Base-by-base conservation (phyloP, 441 rosid genomes). In the Syzygium syzygioides region DNA sequence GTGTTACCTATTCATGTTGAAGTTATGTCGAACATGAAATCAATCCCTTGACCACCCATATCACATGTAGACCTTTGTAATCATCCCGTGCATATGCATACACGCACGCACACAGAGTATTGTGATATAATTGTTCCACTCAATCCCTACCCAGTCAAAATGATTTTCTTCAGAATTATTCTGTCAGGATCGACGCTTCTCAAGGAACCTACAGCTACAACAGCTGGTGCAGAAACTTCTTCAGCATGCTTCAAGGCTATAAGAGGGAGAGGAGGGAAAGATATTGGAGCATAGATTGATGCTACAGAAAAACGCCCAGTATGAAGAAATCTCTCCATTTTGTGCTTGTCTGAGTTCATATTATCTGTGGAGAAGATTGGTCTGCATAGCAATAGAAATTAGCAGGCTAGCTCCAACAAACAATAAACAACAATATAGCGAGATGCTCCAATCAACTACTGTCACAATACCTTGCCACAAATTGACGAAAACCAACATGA, bases 291-390 rank as follows among this genome's bases (percentile, higher is more conserved):
- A 90, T 95, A 98, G 85, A 96, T 89, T 79, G 99, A 98, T 89
- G 99, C 99, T 8, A 95, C 87, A 7, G 96, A 94, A 91, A 96
- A 97, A 86, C 95, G 88, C 14, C 99, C 98, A 0, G 98, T 93
- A 86, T 96, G 99, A 89, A 98, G 96, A 91, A 97, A 97, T 88
- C 99, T 96, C 92, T 96, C 99, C 99, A 98, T 97, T 94, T 97
- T 95, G 92, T 96, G 96, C 92, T 96, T 98, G 92, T 95, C 99
- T 26, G 98, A 95, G 87, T 94, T 94, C 86, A 95, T 91, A 88
- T 93, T 95, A 92, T 97, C 97, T 1, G 96, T 91, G 41, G 99
- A 96, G 93, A 97, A 97, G 90, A 96, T 92, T 4, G 99, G 99
- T 94, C 99, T 97, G 96, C 88, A 90, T 91, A 79, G 56, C 18